Base-by-base conservation (phyloP, 2,329 filamentous ascomycete species). In the Myotisia sp. region DNA sequence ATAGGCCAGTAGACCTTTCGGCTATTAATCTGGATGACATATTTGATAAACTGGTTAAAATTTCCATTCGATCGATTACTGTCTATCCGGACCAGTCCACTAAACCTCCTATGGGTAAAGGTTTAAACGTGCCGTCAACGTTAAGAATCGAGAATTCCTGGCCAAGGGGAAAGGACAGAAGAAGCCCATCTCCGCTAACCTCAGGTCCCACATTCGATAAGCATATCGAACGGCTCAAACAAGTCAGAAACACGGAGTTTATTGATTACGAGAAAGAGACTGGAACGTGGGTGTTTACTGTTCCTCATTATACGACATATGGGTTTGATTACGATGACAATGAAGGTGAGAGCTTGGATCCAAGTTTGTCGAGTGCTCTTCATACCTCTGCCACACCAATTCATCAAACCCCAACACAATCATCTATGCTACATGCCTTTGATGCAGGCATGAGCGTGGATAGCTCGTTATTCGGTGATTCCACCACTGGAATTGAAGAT, bases 271-370 rank as follows among this genome's bases (percentile, higher is more conserved):
- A 92, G 43, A 65, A 68, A 37, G 68, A 82, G 1, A 85, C 76
- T 34, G 90, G 87, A 34, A 71, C 81, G 29, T 98, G 92, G 92
- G 72, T 73, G 9, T 98, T 98, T 62, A 75, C 67, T 6, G 90
- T 98, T n/a, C 76, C 87, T 49, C 90, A 98, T 56, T 98, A 92
- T 56, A 95, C 87, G 1, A 93, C 85, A 1, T 98, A 98, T 52
- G 86, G 81, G 26, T 68, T 95, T 35, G 79, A 87, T 43, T 83
- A 82, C 34, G 81, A 85, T 28, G 78, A 83, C 18, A 77, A 81
- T 33, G 59, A 64, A 20, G 49, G 47, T 39, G 51, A 51, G 59
- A 51, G 55, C 62, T 49, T 62, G 62, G 59, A 59, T 37, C 60
- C 65, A 49, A 69, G 64, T 56, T 62, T 60, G 41, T 52, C 67